These are phyloP conservation scores for Perkinsus marinus DNA, from an alignment of 169 alveolate species.

Conservation along the genomic window DNA sequence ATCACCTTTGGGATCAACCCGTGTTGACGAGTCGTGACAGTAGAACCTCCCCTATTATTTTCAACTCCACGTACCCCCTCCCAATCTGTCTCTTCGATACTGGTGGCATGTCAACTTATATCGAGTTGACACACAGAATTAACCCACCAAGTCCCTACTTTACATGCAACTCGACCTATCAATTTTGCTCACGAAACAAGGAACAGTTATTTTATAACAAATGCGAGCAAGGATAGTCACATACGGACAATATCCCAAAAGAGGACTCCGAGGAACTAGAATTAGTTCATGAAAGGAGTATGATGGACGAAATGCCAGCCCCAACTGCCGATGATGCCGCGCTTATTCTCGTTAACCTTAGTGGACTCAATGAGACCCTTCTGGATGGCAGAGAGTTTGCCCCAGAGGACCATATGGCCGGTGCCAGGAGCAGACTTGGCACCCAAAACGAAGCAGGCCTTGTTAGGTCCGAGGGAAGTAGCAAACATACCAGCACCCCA, in stretches of 20 bases:
- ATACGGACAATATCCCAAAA: background rate
- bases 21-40: too few relatives aligned
- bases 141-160: too few relatives aligned
- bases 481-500: conserved; percentile 37
- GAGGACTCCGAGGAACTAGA: background rate
- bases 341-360: conserved; percentile 21
- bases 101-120: too few relatives aligned
- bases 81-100: too few relatives aligned
- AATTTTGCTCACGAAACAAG: background rate
- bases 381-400: conserved; percentile 27
- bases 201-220: background rate
- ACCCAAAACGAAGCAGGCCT: conserved; percentile 25
- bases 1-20: too few relatives aligned
- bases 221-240: background rate
- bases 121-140: too few relatives aligned
- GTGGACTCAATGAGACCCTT: conserved; percentile 31
- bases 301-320: conserved; percentile 33
- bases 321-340: conserved; percentile 13
- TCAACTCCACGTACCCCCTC: too few relatives aligned
- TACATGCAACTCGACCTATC: background rate
- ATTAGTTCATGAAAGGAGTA: conserved; percentile 12
- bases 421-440: conserved; percentile 18
- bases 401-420: conserved; percentile 21
- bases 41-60: too few relatives aligned
- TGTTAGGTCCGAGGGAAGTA: conserved; percentile 26